Evolutionary conservation across 441 rosid genomes (phyloP), one percentile per base, ranked within the genome.

Genomic region (Breynia disticha): DNA sequence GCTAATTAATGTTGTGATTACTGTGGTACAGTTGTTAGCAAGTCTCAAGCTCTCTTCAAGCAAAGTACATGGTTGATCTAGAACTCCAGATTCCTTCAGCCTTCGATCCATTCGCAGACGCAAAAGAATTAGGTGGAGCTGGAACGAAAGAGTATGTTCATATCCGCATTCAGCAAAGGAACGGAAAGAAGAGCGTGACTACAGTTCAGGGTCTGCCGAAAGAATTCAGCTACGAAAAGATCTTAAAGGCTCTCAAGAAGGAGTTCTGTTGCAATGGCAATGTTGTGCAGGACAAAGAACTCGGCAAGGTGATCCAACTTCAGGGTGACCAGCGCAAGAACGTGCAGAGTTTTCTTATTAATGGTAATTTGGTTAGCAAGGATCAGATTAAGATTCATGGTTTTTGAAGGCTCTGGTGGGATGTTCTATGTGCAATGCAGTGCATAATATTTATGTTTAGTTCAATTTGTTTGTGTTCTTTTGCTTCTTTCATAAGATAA

Each of bases 201-300:
- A 86, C 95, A 4, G 95, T 89, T 35, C 89, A 89, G 75, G 97
- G 95, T 50, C 67, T 86, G 70, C 83, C 83, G 70, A 80, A 79
- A 70, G 87, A 86, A 53, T 82, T 76, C 65, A 86, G 95, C 69
- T 86, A 82, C 67, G 84, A 64, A 65, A 89, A 77, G 72, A 86
- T 89, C 46, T 87, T 89, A 17, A 86, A 89, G 71, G 84, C 79
- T 68, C 86, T 88, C 42, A 88, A 86, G 82, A 88, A 88, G 57
- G 95, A 86, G 58, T 89, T 89, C 61, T 89, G 93, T 69, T 89
- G 97, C 77, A 88, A 88, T 72, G 97, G 95, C 16, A 86, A 93
- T 8, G 97, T 86, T 11, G 97, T 88, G 16, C 84, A 86, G 60
- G 97, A 86, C 61, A 73, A 89, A 14, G 95, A 86, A 52, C 76